Conservation (phyloP, 305 asterid species). For the Fraxinus angustifolia region DNA sequence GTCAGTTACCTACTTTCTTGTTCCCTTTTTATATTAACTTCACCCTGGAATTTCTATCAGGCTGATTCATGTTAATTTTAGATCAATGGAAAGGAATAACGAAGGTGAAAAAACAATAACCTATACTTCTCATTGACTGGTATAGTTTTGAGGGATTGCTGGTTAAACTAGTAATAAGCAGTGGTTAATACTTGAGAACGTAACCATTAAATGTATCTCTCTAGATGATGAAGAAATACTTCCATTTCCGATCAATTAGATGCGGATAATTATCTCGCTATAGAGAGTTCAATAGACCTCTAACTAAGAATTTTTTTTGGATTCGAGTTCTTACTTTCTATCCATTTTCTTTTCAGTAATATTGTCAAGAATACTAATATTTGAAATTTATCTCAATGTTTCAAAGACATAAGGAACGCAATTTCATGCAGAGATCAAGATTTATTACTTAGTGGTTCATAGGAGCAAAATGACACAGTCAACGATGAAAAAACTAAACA, state of each 20-base stretch:
- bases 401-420: neutral
- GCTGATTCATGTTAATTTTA: neutral
- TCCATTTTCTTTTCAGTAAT: neutral
- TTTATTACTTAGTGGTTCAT: neutral
- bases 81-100: neutral
- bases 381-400: neutral
- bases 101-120: neutral
- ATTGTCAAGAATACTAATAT: neutral
- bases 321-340: neutral
- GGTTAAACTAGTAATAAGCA: neutral
- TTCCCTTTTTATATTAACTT: neutral
- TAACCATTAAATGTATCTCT: neutral
- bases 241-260: neutral
- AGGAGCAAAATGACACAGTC: conserved; percentile 4
- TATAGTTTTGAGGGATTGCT: neutral
- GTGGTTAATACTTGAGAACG: neutral
- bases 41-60: neutral
- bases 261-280: neutral
- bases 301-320: neutral
- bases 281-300: neutral
- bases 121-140: neutral
- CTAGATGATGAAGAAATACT: neutral
- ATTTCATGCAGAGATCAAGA: neutral
- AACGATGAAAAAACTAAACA: neutral
- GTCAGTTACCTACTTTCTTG: neutral